Percentiles rank a stretch among this genome's conserved stretches.
Conservation (phyloP, 2,329 filamentous ascomycete species). For the Neofusicoccum sp. region DNA sequence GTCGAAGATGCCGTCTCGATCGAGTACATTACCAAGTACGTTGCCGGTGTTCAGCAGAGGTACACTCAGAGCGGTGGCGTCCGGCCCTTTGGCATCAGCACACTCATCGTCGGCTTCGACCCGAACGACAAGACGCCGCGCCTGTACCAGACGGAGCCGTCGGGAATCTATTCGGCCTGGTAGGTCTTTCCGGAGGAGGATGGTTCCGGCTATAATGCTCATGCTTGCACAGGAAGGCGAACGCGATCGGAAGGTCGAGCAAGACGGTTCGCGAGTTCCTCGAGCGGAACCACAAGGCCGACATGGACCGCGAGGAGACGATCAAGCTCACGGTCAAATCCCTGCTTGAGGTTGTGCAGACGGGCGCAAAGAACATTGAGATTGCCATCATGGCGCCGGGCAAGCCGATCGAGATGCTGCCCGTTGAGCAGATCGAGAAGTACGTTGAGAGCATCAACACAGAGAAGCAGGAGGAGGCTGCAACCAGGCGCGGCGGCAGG, state of each 20-base stretch:
- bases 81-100: slow-evolving; percentile 97
- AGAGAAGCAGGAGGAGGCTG: slow-evolving; percentile 98
- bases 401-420: slow-evolving; percentile 87
- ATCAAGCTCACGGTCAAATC: slow-evolving; percentile 98
- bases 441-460: slow-evolving; percentile 99
- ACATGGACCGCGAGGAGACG: slow-evolving; percentile 93
- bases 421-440: slow-evolving; percentile 91
- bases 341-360: slow-evolving; percentile 95
- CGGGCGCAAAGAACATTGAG: slow-evolving; percentile 98
- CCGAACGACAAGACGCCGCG: slow-evolving; percentile 83
- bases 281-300: slow-evolving; percentile 97
- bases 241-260: slow-evolving; percentile 95
- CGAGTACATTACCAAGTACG: slow-evolving; percentile 99
- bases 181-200: slow-evolving; percentile 46
- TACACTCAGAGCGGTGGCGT: slow-evolving; percentile 99
- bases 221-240: slow-evolving; percentile 76
- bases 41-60: slow-evolving; percentile 95
- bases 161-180: slow-evolving; percentile 98
- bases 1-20: slow-evolving; percentile 97
- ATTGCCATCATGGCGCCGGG: slow-evolving; percentile 97
- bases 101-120: slow-evolving; percentile 97
- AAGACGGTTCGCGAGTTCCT: slow-evolving; percentile 99
- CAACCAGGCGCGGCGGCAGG: slow-evolving; percentile 74
- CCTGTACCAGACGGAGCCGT: slow-evolving; percentile 98
- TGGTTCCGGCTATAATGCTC: background rate